phyloP scores from a whole-genome alignment of 2,329 filamentous ascomycete genomes.

The Fonsecaea pedrosoi region DNA sequence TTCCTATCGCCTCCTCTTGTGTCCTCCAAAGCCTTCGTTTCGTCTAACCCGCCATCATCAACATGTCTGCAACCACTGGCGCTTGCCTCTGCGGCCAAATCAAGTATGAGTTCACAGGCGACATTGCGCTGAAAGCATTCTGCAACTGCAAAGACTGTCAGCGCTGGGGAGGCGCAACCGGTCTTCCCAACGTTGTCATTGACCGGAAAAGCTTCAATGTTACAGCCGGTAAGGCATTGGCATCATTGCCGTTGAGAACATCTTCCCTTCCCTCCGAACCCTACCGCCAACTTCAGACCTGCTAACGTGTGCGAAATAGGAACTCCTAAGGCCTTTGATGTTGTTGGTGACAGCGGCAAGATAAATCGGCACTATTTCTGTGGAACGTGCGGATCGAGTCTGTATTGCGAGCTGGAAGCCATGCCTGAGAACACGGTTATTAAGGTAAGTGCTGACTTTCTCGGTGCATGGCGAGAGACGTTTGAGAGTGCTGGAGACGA shows the following conservation, averaged over 20 bases:
- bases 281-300: neutral
- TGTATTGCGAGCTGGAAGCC: conserved; percentile 61
- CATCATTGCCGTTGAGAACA: too few species aligned
- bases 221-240: conserved; percentile 49
- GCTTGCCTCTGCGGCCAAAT: conserved; percentile 46
- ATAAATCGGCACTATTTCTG: conserved; percentile 65
- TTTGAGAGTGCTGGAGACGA: neutral
- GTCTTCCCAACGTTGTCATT: conserved; percentile 60
- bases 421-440: conserved; percentile 59
- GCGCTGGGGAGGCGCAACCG: conserved; percentile 58
- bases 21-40: neutral
- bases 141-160: conserved; percentile 64
- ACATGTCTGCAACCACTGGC: conserved; percentile 40
- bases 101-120: conserved; percentile 48
- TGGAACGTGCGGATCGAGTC: conserved; percentile 56
- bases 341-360: conserved; percentile 58
- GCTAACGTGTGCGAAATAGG: conserved; percentile 10
- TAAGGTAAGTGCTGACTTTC: conserved; percentile 6
- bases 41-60: neutral
- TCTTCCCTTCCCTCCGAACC: neutral
- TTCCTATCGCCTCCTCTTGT: neutral
- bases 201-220: conserved; percentile 57
- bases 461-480: neutral
- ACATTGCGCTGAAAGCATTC: conserved; percentile 53
- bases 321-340: conserved; percentile 57